These are phyloP conservation scores for Brassica carinata DNA, from an alignment of 345 rosid species.

Conservation along the genomic window DNA sequence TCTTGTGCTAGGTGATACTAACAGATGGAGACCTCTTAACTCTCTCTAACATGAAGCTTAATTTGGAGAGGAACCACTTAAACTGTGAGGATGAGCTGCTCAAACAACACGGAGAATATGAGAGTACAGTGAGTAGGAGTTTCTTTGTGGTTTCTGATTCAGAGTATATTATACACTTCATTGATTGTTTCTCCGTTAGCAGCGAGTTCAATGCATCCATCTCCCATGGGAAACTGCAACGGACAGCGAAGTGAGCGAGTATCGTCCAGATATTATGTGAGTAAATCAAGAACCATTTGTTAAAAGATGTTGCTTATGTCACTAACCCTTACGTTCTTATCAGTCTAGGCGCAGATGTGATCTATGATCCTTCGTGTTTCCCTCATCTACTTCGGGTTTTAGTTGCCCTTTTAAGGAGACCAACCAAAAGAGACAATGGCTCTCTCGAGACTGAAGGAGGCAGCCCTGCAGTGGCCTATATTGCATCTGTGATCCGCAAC, in stretches of 20 bases:
- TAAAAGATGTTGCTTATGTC: constrained; percentile 14
- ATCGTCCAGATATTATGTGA: constrained; percentile 67
- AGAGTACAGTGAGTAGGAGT: constrained; percentile 47
- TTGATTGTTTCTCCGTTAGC: constrained; percentile 15
- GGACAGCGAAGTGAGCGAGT: constrained; percentile 48
- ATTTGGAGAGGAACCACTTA: constrained; percentile 58
- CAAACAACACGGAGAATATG: constrained; percentile 35
- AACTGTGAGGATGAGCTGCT: constrained; percentile 30
- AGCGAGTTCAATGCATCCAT: constrained; percentile 65
- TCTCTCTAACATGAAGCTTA: constrained; percentile 72
- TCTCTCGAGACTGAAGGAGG: neutral
- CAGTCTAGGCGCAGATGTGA: constrained; percentile 85
- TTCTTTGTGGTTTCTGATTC: constrained; percentile 11
- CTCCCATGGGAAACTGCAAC: constrained; percentile 85
- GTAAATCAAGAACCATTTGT: constrained; percentile 24
- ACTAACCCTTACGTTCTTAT: neutral
- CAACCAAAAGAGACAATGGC: constrained; percentile 23
- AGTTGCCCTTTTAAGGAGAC: constrained; percentile 51
- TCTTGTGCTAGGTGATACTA: constrained; percentile 58
- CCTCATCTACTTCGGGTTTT: constrained; percentile 70
- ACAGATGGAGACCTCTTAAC: constrained; percentile 77
- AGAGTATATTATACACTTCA: constrained; percentile 11
- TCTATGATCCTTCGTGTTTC: constrained; percentile 72
- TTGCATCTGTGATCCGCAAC: constrained; percentile 79
- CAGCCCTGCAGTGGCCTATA: constrained; percentile 51